A percentile compares a stretch with the other conserved stretches of the same genome.
phyloP scores from a whole-genome alignment of 2,329 filamentous ascomycete species.

The Aureobasidium sp. region DNA sequence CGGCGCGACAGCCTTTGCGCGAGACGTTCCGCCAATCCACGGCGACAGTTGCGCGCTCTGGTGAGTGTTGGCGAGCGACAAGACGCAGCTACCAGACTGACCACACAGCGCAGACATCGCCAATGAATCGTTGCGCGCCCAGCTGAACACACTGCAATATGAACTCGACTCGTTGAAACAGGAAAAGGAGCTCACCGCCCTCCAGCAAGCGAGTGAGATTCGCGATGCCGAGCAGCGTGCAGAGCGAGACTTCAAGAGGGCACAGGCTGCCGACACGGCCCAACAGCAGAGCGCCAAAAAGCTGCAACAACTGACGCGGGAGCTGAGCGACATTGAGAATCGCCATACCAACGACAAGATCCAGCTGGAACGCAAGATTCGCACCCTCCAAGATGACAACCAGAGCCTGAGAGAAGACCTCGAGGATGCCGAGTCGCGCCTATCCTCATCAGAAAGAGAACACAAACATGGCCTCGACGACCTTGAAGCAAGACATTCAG shows the following conservation, averaged over 20 bases:
- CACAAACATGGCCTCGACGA: slow-evolving; percentile 53
- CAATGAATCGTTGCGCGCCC: slow-evolving; percentile 78
- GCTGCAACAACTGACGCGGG: slow-evolving; percentile 47
- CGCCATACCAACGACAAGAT: slow-evolving; percentile 49
- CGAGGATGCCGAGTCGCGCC: slow-evolving; percentile 71
- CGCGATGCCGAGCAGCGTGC: slow-evolving; percentile 71
- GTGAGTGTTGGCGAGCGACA: slow-evolving; percentile 17
- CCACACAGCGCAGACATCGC: slow-evolving; percentile 21
- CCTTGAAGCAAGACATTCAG: slow-evolving; percentile 53
- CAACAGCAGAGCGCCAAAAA: slow-evolving; percentile 47
- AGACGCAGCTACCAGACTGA: not conserved
- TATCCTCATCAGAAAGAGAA: slow-evolving; percentile 63
- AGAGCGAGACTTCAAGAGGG: slow-evolving; percentile 75
- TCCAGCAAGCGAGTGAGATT: slow-evolving; percentile 77
- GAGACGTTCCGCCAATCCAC: slow-evolving; percentile 41
- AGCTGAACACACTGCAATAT: slow-evolving; percentile 81
- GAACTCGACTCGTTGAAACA: slow-evolving; percentile 81
- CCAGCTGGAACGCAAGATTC: slow-evolving; percentile 48
- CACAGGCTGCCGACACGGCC: slow-evolving; percentile 48
- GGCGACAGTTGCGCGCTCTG: slow-evolving; percentile 30
- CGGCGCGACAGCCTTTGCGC: slow-evolving; percentile 33
- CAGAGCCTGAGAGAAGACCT: slow-evolving; percentile 70
- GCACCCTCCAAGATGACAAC: slow-evolving; percentile 60
- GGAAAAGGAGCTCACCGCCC: slow-evolving; percentile 70
- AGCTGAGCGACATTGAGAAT: slow-evolving; percentile 50